Percentiles rank a stretch among this genome's conserved stretches.
These are phyloP conservation scores for Alternaria sp. DNA, from an alignment of 2,329 filamentous ascomycete genomes.

Conservation along the genomic window DNA sequence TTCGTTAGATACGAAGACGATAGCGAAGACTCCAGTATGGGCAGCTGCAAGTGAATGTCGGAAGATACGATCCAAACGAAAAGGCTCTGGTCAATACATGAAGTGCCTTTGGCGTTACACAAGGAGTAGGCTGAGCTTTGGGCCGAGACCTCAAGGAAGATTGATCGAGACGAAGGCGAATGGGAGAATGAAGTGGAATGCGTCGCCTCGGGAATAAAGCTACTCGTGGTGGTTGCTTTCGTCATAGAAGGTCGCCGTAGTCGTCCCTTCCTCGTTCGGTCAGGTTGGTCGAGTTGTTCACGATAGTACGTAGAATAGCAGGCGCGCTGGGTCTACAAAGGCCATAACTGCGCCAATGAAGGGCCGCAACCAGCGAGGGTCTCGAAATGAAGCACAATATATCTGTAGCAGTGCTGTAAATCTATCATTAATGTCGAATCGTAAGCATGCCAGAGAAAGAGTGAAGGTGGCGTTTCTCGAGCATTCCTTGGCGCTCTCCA, in stretches of 20 bases:
- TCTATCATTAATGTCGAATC: not conserved
- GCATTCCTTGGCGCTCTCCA: conserved; percentile 10
- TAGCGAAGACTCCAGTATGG: not conserved
- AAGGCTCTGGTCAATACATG: not conserved
- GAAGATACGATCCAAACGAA: not conserved
- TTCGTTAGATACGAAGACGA: not conserved
- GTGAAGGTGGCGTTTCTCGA: conserved; percentile 7
- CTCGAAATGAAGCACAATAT: not conserved
- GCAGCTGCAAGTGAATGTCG: not conserved
- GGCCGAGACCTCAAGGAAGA: not conserved
- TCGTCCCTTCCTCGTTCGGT: not conserved
- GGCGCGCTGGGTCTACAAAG: not conserved
- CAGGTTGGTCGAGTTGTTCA: not conserved
- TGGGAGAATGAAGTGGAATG: not conserved
- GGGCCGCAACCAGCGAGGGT: not conserved
- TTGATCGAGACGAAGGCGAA: not conserved
- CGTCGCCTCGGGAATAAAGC: not conserved
- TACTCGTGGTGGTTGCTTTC: not conserved
- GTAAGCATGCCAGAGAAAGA: not conserved
- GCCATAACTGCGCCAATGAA: not conserved
- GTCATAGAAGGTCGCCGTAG: not conserved
- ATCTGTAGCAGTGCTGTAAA: not conserved
- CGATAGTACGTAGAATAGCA: not conserved
- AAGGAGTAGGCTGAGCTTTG: not conserved
- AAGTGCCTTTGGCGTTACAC: not conserved